Evolutionary conservation across 169 alveolate genomes (phyloP), one percentile per base, ranked within the genome.

Genomic region (Theileria equi): DNA sequence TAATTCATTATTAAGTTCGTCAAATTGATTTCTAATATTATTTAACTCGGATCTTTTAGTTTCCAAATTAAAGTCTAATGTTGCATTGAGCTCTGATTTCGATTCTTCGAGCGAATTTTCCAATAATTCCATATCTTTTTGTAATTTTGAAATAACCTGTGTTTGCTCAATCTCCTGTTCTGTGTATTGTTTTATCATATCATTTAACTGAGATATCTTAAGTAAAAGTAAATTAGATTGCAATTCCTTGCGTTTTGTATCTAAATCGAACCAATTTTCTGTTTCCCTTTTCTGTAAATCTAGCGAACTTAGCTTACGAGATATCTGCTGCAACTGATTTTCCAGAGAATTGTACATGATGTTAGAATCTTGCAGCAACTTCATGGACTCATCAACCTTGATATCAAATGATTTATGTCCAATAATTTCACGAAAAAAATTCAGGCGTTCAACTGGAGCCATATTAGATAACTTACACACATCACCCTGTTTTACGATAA

Each of bases 401-500:
- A 25, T 28, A 59, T 65, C 80, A 36, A 65, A 74, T 13, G 81
- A 34, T 10, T 64, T 57, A 25, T 74, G 84, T 25, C 84, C 84
- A 3, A 52, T 52, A 5, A 65, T 38, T 21, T 74, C 84, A 13
- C 80, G 68, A 17, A 74, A 74, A 16, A 70, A 54, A 28, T 34
- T 0, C 29, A 74, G 40, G n/a, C 84, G 59, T 17, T 74, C 80
- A 36, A 41, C 80, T 0, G 80, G 21, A 6, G 38, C 52, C 16
- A 40, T 29, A 43, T 28, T 64, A 31, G 62, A 62, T 1, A 74
- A 31, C 54, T 74, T 63, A 10, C 71, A 52, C 0, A 74, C 72
- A 1, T 64, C 57, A 25, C 80, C 84, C 72, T 74, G 84, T 36
- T 60, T 64, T 8, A 74, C 80, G 13, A 65, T 63, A 47, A 41